Conservation (phyloP, 495 filamentous ascomycete genomes). For the Hyaloscypha bicolor region DNA sequence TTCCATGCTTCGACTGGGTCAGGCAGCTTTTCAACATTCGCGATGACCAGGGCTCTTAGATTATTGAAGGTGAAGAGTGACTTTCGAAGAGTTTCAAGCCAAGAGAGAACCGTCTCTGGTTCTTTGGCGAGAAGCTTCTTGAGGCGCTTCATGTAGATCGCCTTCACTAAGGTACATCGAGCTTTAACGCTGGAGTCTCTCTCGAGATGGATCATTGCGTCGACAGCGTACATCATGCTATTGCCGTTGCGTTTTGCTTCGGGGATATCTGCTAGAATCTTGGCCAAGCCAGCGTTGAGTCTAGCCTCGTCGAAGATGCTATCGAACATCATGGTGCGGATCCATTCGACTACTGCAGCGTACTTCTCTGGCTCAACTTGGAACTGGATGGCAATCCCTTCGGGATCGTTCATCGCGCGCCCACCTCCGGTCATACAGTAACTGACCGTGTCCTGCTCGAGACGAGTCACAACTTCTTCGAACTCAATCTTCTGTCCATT, state of each 20-base stretch:
- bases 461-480: conserved; percentile 83
- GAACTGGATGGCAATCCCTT: conserved; percentile 79
- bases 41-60: conserved; percentile 80
- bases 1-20: conserved; percentile 88
- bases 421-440: conserved; percentile 70
- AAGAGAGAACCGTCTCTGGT: conserved; percentile 68
- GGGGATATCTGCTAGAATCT: conserved; percentile 89
- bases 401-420: conserved; percentile 66
- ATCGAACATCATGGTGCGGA: conserved; percentile 83
- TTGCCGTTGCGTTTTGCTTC: conserved; percentile 89
- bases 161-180: conserved; percentile 81
- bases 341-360: conserved; percentile 77
- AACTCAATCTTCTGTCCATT: conserved; percentile 81
- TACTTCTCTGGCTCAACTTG: conserved; percentile 90
- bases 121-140: conserved; percentile 72
- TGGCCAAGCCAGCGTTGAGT: conserved; percentile 79
- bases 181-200: conserved; percentile 74
- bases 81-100: conserved; percentile 74
- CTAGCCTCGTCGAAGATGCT: conserved; percentile 81
- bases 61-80: conserved; percentile 79
- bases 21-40: conserved; percentile 73
- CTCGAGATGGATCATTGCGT: conserved; percentile 76
- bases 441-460: conserved; percentile 88
- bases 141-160: conserved; percentile 83
- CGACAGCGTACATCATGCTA: conserved; percentile 73